These are phyloP conservation scores for Coemansia biformis DNA, from an alignment of 192 early-diverging fungal genomes.

Conservation along the genomic window DNA sequence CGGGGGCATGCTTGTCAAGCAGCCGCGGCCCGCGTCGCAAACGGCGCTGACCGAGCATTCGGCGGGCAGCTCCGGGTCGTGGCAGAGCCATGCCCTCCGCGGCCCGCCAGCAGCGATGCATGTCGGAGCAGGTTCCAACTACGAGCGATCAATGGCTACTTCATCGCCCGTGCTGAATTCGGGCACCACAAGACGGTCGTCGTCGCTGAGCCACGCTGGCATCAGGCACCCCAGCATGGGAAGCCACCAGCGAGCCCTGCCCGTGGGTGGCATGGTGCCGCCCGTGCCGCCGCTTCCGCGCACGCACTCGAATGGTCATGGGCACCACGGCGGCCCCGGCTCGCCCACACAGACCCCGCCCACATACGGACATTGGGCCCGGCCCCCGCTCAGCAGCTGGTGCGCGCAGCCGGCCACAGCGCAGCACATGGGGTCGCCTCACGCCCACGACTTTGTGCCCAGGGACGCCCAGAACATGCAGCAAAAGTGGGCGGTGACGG, in stretches of 20 bases:
- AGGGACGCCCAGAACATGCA: slow-evolving; percentile 16
- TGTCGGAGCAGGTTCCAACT: no score
- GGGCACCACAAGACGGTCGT: slow-evolving; percentile 11
- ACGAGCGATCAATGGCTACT: slow-evolving; percentile 25
- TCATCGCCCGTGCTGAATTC: slow-evolving; percentile 10
- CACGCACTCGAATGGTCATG: background rate
- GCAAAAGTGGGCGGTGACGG: slow-evolving; percentile 32
- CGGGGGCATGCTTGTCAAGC: slow-evolving; percentile 23
- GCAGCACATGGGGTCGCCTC: no score
- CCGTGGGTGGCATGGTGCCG: slow-evolving; percentile 3
- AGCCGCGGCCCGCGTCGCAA: slow-evolving; percentile 2
- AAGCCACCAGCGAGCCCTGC: background rate
- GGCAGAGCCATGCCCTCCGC: slow-evolving; percentile 39
- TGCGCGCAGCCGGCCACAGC: background rate
- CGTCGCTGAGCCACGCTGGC: slow-evolving; percentile 17
- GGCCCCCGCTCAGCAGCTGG: background rate
- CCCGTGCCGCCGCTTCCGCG: slow-evolving; percentile 44
- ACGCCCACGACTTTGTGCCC: background rate
- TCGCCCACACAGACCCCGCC: slow-evolving; percentile 1
- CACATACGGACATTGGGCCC: slow-evolving; percentile 3
- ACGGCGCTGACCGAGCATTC: slow-evolving; percentile 15
- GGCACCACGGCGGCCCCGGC: no score
- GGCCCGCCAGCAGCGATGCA: slow-evolving; percentile 18
- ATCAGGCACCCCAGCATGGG: background rate
- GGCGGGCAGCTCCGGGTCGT: slow-evolving; percentile 29